phyloP scores from a whole-genome alignment of 2,329 filamentous ascomycete species.

The Colletotrichum viniferum region DNA sequence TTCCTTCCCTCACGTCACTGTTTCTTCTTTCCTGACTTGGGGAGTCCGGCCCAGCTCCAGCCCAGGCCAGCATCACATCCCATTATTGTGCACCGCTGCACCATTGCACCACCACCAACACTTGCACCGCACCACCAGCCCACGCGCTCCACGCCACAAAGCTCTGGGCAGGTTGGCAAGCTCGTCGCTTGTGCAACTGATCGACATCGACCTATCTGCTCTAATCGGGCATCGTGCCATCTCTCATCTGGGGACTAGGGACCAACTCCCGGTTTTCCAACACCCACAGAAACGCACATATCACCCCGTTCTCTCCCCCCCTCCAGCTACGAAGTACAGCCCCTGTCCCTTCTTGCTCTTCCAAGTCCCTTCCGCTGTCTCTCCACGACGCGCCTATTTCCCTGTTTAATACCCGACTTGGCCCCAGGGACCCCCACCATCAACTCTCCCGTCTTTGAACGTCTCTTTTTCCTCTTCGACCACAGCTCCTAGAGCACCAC shows the following conservation, averaged over 20 bases:
- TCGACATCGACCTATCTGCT: neutral
- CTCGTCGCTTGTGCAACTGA: slow-evolving; percentile 3
- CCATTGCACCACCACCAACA: neutral
- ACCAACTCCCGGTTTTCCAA: slow-evolving; percentile 14
- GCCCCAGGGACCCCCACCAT: slow-evolving; percentile 9
- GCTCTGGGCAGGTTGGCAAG: neutral
- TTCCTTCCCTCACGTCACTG: slow-evolving; percentile 16
- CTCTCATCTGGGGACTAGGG: slow-evolving; percentile 4
- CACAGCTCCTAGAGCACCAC: neutral
- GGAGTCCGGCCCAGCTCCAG: neutral
- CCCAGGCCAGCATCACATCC: neutral
- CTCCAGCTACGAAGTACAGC: neutral
- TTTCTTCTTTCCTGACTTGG: neutral
- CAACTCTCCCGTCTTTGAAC: neutral
- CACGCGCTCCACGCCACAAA: neutral
- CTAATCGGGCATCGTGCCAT: slow-evolving; percentile 1
- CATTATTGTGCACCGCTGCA: neutral
- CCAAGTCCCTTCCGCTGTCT: neutral
- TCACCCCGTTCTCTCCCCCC: neutral
- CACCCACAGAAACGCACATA: neutral
- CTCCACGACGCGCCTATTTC: slow-evolving; percentile 1
- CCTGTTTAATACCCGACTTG: slow-evolving; percentile 15
- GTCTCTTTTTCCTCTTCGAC: neutral
- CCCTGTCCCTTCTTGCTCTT: neutral
- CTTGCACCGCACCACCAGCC: slow-evolving; percentile 5